Evolutionary conservation across 139 green algal species (phyloP).

Genomic region (Chlamydomonas sphaeroides): DNA sequence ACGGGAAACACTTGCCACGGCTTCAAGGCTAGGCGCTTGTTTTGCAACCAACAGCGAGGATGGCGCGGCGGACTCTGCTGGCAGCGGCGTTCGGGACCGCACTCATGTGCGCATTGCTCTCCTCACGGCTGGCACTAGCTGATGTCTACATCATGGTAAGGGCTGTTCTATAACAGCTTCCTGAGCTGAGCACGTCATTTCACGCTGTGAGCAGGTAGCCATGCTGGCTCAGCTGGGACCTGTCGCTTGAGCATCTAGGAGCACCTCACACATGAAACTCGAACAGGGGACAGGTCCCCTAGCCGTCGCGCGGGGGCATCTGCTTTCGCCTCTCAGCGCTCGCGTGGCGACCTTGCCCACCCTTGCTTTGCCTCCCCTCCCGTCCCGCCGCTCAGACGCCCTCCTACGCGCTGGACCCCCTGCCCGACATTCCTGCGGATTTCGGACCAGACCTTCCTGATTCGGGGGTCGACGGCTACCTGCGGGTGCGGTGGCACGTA

Average conservation of each 20-base stretch:
- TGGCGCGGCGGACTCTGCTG: not conserved
- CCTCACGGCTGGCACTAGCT: not conserved
- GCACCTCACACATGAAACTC: not conserved
- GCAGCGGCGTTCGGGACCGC: too few species aligned
- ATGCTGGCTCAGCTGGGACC: too few species aligned
- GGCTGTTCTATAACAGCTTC: not conserved
- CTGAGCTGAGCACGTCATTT: too few species aligned
- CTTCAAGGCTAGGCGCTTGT: too few species aligned
- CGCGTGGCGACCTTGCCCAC: not conserved
- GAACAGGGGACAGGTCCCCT: too few species aligned
- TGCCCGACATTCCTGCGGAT: slow-evolving; percentile 65
- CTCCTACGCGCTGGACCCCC: slow-evolving; percentile 1
- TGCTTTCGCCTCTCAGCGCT: too few species aligned
- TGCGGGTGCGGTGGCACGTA: too few species aligned
- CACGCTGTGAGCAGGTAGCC: too few species aligned
- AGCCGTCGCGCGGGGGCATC: too few species aligned
- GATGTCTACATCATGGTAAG: slow-evolving; percentile 18
- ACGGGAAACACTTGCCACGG: too few species aligned
- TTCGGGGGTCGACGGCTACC: slow-evolving; percentile 64
- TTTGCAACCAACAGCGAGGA: not conserved
- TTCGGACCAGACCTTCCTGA: slow-evolving; percentile 74
- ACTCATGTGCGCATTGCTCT: not conserved
- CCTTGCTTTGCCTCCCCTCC: not conserved
- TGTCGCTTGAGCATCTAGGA: not conserved
- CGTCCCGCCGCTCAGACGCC: not conserved